These are phyloP conservation scores for Chaetomidium leptoderma DNA, from an alignment of 495 filamentous ascomycete species.

Conservation along the genomic window DNA sequence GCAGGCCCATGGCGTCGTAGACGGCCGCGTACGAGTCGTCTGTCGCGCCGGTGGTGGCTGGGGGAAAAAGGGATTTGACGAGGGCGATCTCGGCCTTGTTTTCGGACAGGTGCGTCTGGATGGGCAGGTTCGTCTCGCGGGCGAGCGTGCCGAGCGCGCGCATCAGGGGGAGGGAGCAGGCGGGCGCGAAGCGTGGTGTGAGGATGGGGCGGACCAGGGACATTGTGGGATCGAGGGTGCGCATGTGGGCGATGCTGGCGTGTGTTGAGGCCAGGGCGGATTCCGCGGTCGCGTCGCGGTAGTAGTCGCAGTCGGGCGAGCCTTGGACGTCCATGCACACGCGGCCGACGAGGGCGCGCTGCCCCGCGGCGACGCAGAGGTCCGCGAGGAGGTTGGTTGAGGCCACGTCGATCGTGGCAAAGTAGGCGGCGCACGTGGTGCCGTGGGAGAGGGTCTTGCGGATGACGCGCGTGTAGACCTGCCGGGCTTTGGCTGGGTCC, in stretches of 20 bases:
- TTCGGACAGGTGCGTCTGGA: slow-evolving; percentile 92
- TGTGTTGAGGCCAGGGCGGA: slow-evolving; percentile 54
- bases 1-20: slow-evolving; percentile 67
- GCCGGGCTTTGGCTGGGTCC: slow-evolving; percentile 43
- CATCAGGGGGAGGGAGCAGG: slow-evolving; percentile 61
- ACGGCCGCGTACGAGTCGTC: slow-evolving; percentile 63
- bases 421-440: slow-evolving; percentile 88
- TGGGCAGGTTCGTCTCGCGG: slow-evolving; percentile 51
- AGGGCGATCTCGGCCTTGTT: slow-evolving; percentile 68
- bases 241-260: slow-evolving; percentile 63
- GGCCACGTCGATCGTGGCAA: slow-evolving; percentile 76
- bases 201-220: slow-evolving; percentile 69
- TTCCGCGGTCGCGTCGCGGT: slow-evolving; percentile 62
- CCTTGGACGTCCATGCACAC: slow-evolving; percentile 78
- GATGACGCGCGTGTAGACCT: slow-evolving; percentile 71
- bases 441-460: slow-evolving; percentile 77
- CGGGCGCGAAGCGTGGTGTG: slow-evolving; percentile 86
- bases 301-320: slow-evolving; percentile 65
- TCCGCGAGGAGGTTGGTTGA: slow-evolving; percentile 85
- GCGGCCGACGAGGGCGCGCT: slow-evolving; percentile 85
- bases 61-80: slow-evolving; percentile 66
- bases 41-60: slow-evolving; percentile 24
- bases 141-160: slow-evolving; percentile 59
- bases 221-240: slow-evolving; percentile 56
- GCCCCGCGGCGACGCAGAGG: slow-evolving; percentile 68